Base-by-base conservation (phyloP, 331 rosid species). In the Ulmus americana region DNA sequence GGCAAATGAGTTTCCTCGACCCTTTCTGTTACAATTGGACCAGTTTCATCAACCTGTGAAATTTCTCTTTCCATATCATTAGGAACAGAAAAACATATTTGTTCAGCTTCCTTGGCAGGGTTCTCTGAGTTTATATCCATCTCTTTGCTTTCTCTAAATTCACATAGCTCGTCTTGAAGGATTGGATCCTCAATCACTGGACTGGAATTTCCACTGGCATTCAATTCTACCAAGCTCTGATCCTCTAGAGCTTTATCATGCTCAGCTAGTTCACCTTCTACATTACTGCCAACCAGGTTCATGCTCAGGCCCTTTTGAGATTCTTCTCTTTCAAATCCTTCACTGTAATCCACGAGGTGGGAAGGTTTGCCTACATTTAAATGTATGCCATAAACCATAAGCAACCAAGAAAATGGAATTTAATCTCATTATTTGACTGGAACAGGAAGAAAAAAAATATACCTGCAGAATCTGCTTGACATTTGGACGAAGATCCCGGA, bases 291-390 rank as follows among this genome's bases (percentile, higher is more conserved):
- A 45, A 28, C 41, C 20, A 11, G 68, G 58, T 55, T 45, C 6
- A n/a, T 39, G 12, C 6, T 39, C 38, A 45, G 49, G 5, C 15
- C 68, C 8, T 8, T 45, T 48, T 44, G 39, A 4, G 46, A 50
- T 16, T 64, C 75, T 35, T 63, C 79, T 42, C 50, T 12, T 28
- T 61, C 65, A 5, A 44, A 35, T 64, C 47, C 39, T 28, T 59
- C 59, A 3, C 42, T 48, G 22, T 16, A 20, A 35, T 14, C 44
- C 72, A 54, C 44, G 1, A 20, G 60, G 68, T 59, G 44, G 55
- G 61, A 62, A 41, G 35, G 9, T 56, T 69, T 49, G 56, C 75
- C 74, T 68, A 58, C 18, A 54, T 43, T 43, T 6, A 38, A 38
- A 39, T 5, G 10, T 12, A 12, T 2, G 20, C 16, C 42, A 61